Evolutionary conservation across 257 asterid species (phyloP).

Genomic region (Nicotiana attenuata): DNA sequence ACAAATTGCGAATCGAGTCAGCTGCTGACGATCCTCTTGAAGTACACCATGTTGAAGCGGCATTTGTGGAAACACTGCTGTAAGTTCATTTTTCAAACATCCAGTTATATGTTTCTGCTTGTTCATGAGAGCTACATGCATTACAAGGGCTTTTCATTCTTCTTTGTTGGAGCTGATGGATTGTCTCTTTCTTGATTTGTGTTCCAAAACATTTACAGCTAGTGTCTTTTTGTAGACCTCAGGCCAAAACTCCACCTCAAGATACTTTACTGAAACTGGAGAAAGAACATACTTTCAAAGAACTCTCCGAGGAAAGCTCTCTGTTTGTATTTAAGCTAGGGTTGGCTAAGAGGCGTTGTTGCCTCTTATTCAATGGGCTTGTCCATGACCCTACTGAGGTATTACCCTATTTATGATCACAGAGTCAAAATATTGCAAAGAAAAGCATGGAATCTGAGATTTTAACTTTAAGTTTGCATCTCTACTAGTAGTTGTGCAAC

Average conservation of each 20-base stretch:
- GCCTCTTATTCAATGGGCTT: constrained; percentile 94
- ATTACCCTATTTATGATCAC: constrained; percentile 14
- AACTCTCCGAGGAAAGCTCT: constrained; percentile 68
- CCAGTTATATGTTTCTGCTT: constrained; percentile 4
- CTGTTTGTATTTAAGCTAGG: constrained; percentile 82
- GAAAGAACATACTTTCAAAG: constrained; percentile 61
- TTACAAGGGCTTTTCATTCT: not conserved
- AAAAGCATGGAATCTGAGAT: not conserved
- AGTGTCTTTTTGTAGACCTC: constrained; percentile 48
- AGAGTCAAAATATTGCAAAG: not conserved
- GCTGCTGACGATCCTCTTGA: constrained; percentile 70
- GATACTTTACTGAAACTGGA: constrained; percentile 71
- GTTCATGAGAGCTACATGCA: constrained; percentile 9
- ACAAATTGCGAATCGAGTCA: constrained; percentile 75
- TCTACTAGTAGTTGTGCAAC: not conserved
- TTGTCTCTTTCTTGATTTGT: not conserved
- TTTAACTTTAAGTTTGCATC: not conserved
- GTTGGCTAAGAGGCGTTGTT: constrained; percentile 65
- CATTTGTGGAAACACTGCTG: constrained; percentile 91
- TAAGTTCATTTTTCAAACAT: constrained; percentile 35
- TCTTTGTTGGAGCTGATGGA: not conserved
- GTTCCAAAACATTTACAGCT: not conserved
- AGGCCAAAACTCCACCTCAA: constrained; percentile 80
- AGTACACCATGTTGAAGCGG: constrained; percentile 84
- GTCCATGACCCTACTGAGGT: constrained; percentile 90